Evolutionary conservation across 1,139 yeast species (phyloP), one percentile per base, ranked within the genome.

Genomic region (Yamadazyma friedrichii): DNA sequence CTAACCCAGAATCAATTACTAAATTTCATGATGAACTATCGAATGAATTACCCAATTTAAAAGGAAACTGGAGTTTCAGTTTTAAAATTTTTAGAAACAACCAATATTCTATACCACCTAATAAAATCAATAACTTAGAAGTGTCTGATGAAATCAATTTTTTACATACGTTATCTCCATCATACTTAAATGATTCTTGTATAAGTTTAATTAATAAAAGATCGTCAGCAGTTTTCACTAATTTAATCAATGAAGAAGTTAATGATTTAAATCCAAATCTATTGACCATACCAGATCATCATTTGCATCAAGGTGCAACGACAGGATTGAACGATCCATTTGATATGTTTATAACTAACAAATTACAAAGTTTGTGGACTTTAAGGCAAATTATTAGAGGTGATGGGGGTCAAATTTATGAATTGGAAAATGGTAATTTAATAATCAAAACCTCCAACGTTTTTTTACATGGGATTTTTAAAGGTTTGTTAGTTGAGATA

Each of bases 311-410:
- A 31, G 78, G 78, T 0, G 76, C 79, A 15, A 70, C 80, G 2
- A 60, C 70, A 0, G 81, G 77, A 2, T 54, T 75, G 30, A 70
- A 69, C 42, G 82, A 77, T 46, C 64, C 70, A 15, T 75, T 77
- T 50, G 83, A 78, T 46, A 50, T 56, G 51, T 51, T 82, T 41
- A 58, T 78, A 0, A 66, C 69, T 20, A 74, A 76, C 30, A 84
- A 84, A 54, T 61, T 87, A 41, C 87, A 82, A 54, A 79, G 88
- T 49, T 59, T 84, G 41, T 88, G 95, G 95, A 65, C 72, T 1
- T 72, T 79, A 41, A 68, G 87, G 44, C 95, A 87, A 58, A 69
- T 78, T n/a, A 74, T 86, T 35, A 76, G 79, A 48, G 95, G 94
- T 2, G 93, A 85, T 47, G 93, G 93, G 4, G 88, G 88, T 0